Evolutionary conservation across 495 filamentous ascomycete species (phyloP).

Genomic region (Baudoinia panamericana): DNA sequence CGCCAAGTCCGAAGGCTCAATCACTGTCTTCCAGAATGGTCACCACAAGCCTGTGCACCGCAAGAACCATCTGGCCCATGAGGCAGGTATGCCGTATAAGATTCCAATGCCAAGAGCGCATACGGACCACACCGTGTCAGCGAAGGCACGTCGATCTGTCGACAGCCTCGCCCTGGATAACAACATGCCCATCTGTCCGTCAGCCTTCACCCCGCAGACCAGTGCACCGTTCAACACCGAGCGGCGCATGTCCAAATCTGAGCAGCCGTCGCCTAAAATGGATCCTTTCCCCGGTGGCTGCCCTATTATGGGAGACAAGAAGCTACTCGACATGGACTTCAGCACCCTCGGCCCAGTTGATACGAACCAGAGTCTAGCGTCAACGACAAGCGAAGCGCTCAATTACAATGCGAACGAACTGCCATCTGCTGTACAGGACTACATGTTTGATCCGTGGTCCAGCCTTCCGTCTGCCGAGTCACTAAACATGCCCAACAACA

Average conservation of each 20-base stretch:
- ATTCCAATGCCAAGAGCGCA: constrained; percentile 50
- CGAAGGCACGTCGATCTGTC: constrained; percentile 19
- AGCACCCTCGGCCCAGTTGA: background rate
- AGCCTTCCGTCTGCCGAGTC: constrained; percentile 5
- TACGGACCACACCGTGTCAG: constrained; percentile 41
- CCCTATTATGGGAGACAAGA: background rate
- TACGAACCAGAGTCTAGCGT: constrained; percentile 6
- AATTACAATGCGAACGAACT: constrained; percentile 4
- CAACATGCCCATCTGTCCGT: constrained; percentile 12
- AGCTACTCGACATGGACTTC: constrained; percentile 14
- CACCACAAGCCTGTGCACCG: constrained; percentile 89
- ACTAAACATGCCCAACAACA: constrained; percentile 15
- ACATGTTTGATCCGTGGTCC: constrained; percentile 14
- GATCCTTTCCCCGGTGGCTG: background rate
- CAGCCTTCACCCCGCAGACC: constrained; percentile 6
- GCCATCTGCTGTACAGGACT: constrained; percentile 5
- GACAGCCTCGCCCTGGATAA: constrained; percentile 22
- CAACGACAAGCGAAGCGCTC: constrained; percentile 5
- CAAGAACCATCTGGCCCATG: constrained; percentile 73
- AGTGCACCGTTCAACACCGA: constrained; percentile 18
- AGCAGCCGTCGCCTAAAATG: constrained; percentile 17
- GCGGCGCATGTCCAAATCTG: constrained; percentile 22
- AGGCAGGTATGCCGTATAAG: constrained; percentile 69
- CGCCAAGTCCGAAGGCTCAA: constrained; percentile 65
- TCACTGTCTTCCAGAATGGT: constrained; percentile 82